A percentile compares a stretch with the other conserved stretches of the same genome.
Conservation (phyloP, 2,329 filamentous ascomycete genomes). For the Xylaria sp. region DNA sequence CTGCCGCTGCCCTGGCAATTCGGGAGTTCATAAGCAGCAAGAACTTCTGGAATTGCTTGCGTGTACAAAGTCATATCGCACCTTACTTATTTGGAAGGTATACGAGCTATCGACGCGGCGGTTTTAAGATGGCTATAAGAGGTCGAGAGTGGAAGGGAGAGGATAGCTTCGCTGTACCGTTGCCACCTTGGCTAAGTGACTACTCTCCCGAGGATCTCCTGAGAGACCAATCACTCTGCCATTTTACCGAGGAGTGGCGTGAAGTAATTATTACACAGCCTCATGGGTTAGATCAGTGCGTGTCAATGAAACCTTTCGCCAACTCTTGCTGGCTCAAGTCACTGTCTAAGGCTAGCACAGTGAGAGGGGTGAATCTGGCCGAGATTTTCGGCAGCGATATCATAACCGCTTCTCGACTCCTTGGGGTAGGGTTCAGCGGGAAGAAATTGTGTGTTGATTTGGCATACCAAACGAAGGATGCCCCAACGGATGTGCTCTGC, state of each 20-base stretch:
- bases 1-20: not conserved
- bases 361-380: constrained; percentile 10
- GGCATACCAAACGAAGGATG: constrained; percentile 20
- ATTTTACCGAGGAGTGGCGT: constrained; percentile 34
- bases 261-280: constrained; percentile 31
- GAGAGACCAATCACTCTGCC: constrained; percentile 31
- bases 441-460: constrained; percentile 34
- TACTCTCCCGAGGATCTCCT: constrained; percentile 8
- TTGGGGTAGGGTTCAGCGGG: constrained; percentile 18
- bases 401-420: constrained; percentile 8
- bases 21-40: constrained; percentile 28
- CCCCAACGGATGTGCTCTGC: not conserved
- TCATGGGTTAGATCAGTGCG: constrained; percentile 22
- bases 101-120: not conserved
- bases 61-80: constrained; percentile 28
- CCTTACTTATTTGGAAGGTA: constrained; percentile 34
- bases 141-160: constrained; percentile 29
- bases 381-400: constrained; percentile 7
- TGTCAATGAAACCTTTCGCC: constrained; percentile 23
- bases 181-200: constrained; percentile 29
- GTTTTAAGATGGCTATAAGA: constrained; percentile 26
- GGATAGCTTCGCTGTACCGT: constrained; percentile 31
- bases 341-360: constrained; percentile 11
- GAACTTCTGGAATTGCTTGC: constrained; percentile 35
- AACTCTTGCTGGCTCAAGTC: constrained; percentile 31